Evolutionary conservation across 495 filamentous ascomycete genomes (phyloP).

Genomic region (Penicillium goetzii): DNA sequence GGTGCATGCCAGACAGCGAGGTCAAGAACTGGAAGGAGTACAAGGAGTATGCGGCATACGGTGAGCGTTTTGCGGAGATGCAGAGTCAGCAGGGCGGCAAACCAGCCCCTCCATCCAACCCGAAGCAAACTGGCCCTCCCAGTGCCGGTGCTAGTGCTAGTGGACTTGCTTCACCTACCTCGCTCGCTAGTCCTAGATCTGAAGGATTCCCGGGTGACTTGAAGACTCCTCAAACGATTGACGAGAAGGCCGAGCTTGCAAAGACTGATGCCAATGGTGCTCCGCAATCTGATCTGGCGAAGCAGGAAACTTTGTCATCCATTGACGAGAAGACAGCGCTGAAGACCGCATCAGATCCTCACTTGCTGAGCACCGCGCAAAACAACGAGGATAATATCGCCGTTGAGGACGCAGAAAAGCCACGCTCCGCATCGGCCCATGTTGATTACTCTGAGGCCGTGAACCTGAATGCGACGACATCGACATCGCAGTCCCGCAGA

Average conservation of each 20-base stretch:
- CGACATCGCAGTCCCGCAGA: slow-evolving; percentile 42
- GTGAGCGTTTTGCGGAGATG: slow-evolving; percentile 75
- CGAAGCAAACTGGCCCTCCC: slow-evolving; percentile 46
- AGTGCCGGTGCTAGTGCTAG: slow-evolving; percentile 36
- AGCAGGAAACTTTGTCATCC: slow-evolving; percentile 36
- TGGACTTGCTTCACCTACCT: slow-evolving; percentile 28
- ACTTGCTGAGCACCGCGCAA: slow-evolving; percentile 20
- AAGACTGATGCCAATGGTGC: slow-evolving; percentile 8
- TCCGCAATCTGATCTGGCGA: slow-evolving; percentile 31
- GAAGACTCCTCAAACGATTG: slow-evolving; percentile 30
- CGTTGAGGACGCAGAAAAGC: slow-evolving; percentile 40
- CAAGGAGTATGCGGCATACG: slow-evolving; percentile 81
- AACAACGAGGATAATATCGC: slow-evolving; percentile 32
- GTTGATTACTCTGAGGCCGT: slow-evolving; percentile 55
- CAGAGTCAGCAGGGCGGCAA: slow-evolving; percentile 55
- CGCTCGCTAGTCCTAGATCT: slow-evolving; percentile 23
- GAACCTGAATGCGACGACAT: slow-evolving; percentile 42
- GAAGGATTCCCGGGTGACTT: slow-evolving; percentile 27
- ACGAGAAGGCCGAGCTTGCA: slow-evolving; percentile 33
- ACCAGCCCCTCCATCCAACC: slow-evolving; percentile 41
- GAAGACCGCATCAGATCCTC: slow-evolving; percentile 33
- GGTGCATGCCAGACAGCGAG: slow-evolving; percentile 94
- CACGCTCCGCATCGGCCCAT: slow-evolving; percentile 38
- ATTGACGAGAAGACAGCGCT: slow-evolving; percentile 51
- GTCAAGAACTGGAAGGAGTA: slow-evolving; percentile 94